Base-by-base conservation (phyloP, 768 basidiomycete species). In the Sarcodon aspratus region DNA sequence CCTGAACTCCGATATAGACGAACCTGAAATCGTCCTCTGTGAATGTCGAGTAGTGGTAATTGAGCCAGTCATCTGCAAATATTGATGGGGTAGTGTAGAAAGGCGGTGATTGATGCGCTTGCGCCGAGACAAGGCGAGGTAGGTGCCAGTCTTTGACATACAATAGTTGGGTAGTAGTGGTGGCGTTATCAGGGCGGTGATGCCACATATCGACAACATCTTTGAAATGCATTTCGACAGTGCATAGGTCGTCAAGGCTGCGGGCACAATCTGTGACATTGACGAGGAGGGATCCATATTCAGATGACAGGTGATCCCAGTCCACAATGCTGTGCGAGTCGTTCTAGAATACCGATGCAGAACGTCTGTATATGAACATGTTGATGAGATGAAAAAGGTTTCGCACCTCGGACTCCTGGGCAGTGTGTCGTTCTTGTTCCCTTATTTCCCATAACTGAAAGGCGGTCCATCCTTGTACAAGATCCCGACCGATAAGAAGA, bases 101-200 rank as follows among this genome's bases (percentile, higher is more conserved):
- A 1, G 52, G 47, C 9, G 40, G n/a, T 21, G 11, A 12, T 33
- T 21, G 9, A 2, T 10, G 7, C 9, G 34, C 32, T n/a, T 33
- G 33, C 7, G 12, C n/a, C 9, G 12, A 40, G n/a, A 58, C 44
- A 6, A 44, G 31, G 9, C 54, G 57, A 21, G 59, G 56, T 15
- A 62, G 58, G 33, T 62, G 59, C 61, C 61, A 62, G 48, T 62
- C 61, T 45, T 62, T 62, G 45, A 58, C 61, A 36, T 62, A 62
- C 9, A 60, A 51, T 33, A 49, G 31, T 33, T 49, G 47, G 13
- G 56, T 57, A 36, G 7, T n/a, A 9, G 15, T 5, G 7, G 40
- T 27, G 21, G 38, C 5, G 21, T 40, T 21, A 10, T 40, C 6
- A 8, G 45, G 13, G 17, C 56, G 54, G 3, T 33, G 9, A 35